A percentile compares a stretch with the other conserved stretches of the same genome.
phyloP scores from a whole-genome alignment of 75 land plant species.

The Ceratopteris richardii region DNA sequence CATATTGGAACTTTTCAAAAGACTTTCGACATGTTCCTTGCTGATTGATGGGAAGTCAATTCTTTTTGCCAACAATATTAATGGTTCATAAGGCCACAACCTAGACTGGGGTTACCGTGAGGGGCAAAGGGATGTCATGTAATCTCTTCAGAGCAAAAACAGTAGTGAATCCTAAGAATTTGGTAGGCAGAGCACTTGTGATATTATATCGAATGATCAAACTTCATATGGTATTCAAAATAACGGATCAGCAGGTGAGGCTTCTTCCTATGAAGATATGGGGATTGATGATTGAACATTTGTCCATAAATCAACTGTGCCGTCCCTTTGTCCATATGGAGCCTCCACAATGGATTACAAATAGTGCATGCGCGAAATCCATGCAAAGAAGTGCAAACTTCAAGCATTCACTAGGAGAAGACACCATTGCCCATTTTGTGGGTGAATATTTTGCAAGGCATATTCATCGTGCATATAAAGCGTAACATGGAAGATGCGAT shows the following conservation, averaged over 20 bases:
- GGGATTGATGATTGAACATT: constrained; percentile 10
- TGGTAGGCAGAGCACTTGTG: constrained; percentile 52
- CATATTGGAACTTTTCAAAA: not conserved
- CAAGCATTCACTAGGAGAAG: constrained; percentile 54
- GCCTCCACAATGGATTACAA: constrained; percentile 88
- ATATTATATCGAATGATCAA: constrained; percentile 44
- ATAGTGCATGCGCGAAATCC: constrained; percentile 45
- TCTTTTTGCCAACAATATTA: too few relatives aligned
- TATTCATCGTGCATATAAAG: too few relatives aligned
- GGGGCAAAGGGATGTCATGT: too few relatives aligned
- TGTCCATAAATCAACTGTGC: constrained; percentile 82
- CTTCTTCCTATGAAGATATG: not conserved
- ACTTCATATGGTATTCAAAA: too few relatives aligned
- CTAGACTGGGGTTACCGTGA: too few relatives aligned
- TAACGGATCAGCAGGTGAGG: not conserved
- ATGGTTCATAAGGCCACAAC: too few relatives aligned
- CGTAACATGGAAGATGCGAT: too few relatives aligned
- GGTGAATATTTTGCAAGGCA: constrained; percentile 61
- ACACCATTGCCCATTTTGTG: constrained; percentile 86
- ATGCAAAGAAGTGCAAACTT: constrained; percentile 66
- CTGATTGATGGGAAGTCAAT: too few relatives aligned
- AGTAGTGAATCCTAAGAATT: constrained; percentile 54
- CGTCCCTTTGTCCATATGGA: constrained; percentile 67
- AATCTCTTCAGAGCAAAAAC: too few relatives aligned
- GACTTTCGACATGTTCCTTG: not conserved